Evolutionary conservation across 2,329 filamentous ascomycete genomes (phyloP), one percentile per base, ranked within the genome.

Genomic region (Leptosphaerulina australis): DNA sequence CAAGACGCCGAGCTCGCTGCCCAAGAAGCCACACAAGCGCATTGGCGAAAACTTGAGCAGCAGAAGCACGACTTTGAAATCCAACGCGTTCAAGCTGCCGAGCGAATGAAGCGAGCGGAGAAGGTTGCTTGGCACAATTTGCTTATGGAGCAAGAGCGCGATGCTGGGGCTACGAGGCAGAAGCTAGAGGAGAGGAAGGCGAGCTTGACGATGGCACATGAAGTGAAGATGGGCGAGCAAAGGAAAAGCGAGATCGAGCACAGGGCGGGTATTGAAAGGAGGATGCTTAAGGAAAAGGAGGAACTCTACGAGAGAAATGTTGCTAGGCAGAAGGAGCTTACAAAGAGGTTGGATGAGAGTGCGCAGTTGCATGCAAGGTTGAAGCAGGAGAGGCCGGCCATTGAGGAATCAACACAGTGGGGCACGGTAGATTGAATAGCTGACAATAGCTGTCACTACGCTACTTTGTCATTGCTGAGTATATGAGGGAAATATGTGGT

Each of bases 221-320:
- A 71, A 48, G 50, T 25, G 14, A 48, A 50, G 35, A 29, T 67
- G 57, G 58, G 58, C 31, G 59, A 67, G 52, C 48, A 61, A 41
- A 36, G 67, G 18, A 60, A 65, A 44, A 41, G 29, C 3, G 67
- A 70, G 46, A 20, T 67, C 11, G 68, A 71, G 37, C 60, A 70
- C 44, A 49, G 64, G 11, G 58, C 56, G 0, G 53, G 38, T 2
- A 53, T 67, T 17, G 69, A 71, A 55, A 55, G 60, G 30, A 50
- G 55, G 22, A 54, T 63, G 54, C 25, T 72, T 9, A 61, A 60
- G 56, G 67, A 70, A 36, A 72, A 70, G 51, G 68, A 72, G 35
- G 60, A 70, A 28, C 29, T 68, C 47, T 70, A 64, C 52, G 63
- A 70, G 37, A 51, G 62, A 50, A 71, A 72, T 56, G 60, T 68